Base-by-base conservation (phyloP, 1,284 basidiomycete species). In the Cystobasidium slooffiae region DNA sequence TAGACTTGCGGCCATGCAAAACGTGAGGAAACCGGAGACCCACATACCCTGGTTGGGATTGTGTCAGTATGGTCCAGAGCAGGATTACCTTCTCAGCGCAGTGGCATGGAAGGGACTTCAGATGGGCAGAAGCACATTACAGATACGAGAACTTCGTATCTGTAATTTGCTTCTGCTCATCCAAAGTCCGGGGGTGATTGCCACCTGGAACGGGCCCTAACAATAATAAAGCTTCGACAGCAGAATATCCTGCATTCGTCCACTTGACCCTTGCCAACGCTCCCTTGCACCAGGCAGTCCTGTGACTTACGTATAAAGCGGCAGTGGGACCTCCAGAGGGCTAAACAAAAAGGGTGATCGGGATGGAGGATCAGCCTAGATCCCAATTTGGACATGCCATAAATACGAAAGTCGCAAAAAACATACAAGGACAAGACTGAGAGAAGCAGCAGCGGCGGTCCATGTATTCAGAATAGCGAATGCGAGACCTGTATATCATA, bases 1-100 rank as follows among this genome's bases (percentile, higher is more conserved):
- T 61, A 82, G 77, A 9, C 77, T 78, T 1, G 78, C 65, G 0
- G 81, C 81, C 47, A 79, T 77, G 41, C 69, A 72, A 47, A 63
- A 72, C 16, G 69, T 72, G 1, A 62, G 59, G 59, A 64, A 72
- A 3, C 59, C 69, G 5, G 59, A 63, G 6, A 72, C 69, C 58
- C 59, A 63, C 68, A 69, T 69, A 55, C 56, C 68, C 58, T 58
- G 56, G 2, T 61, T 2, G 2, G 39, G 14, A 69, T 20, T n/a
- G 56, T 39, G 43, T 59, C 18, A 59, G 56, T n/a, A 59, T 31
- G 46, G 16, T 41, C 0, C 43, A 24, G 16, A n/a, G 12, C n/a
- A 37, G 59, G 7, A 20, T 39, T 58, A 37, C 16, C 31, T 12
- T 10, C 24, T 10, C 24, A 43, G 59, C 31, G 12, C 2, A 5